Evolutionary conservation across 768 basidiomycete species (phyloP).

Genomic region (Collybia sordida): DNA sequence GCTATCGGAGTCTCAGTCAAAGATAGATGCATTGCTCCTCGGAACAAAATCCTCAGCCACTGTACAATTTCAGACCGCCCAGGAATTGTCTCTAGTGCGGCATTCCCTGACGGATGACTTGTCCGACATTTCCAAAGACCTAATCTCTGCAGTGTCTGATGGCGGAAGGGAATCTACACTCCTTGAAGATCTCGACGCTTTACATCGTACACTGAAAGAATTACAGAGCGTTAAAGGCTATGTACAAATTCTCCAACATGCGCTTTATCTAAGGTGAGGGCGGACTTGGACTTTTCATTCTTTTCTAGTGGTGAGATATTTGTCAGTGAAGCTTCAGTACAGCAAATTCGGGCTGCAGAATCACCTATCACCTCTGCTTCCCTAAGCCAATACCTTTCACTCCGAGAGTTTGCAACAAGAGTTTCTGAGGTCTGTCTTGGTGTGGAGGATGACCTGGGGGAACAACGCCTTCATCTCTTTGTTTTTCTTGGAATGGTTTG

Average conservation of each 20-base stretch:
- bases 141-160: slow-evolving; percentile 56
- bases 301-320: slow-evolving; percentile 7
- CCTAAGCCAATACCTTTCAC: slow-evolving; percentile 55
- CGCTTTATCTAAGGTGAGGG: slow-evolving; percentile 68
- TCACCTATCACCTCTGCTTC: slow-evolving; percentile 40
- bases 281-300: not conserved
- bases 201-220: slow-evolving; percentile 77
- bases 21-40: slow-evolving; percentile 44
- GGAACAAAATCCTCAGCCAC: slow-evolving; percentile 48
- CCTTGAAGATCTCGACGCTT: slow-evolving; percentile 76
- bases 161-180: slow-evolving; percentile 58
- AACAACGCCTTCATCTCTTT: slow-evolving; percentile 59
- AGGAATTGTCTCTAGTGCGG: slow-evolving; percentile 72
- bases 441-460: slow-evolving; percentile 45
- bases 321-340: slow-evolving; percentile 56
- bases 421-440: slow-evolving; percentile 43
- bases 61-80: slow-evolving; percentile 58
- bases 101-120: slow-evolving; percentile 81
- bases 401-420: slow-evolving; percentile 60
- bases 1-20: slow-evolving; percentile 53
- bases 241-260: slow-evolving; percentile 70
- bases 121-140: slow-evolving; percentile 58
- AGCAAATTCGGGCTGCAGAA: slow-evolving; percentile 44
- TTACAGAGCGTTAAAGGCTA: slow-evolving; percentile 76
- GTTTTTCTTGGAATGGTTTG: slow-evolving; percentile 61